These are phyloP conservation scores for Fusarium setosum DNA, from an alignment of 2,329 filamentous ascomycete genomes.

Conservation along the genomic window DNA sequence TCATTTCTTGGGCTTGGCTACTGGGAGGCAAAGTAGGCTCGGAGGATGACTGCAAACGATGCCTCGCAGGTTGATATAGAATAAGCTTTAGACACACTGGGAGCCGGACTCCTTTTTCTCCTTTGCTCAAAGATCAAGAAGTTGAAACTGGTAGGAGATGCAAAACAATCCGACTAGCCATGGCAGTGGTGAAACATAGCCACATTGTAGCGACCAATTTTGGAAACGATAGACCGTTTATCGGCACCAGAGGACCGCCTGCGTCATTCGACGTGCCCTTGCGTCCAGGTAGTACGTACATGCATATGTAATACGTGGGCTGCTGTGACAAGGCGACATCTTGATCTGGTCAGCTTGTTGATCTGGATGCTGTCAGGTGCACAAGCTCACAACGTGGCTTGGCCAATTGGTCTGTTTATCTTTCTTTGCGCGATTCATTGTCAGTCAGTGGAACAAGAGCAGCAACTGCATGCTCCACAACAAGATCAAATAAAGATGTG, in stretches of 20 bases:
- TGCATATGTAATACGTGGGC: slow-evolving; percentile 9
- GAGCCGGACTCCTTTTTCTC: no score
- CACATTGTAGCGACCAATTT: slow-evolving; percentile 17
- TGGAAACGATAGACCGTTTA: slow-evolving; percentile 9
- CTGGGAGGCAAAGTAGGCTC: background rate
- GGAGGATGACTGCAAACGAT: background rate
- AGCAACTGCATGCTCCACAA: background rate
- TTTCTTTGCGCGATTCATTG: background rate
- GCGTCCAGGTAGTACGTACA: slow-evolving; percentile 20
- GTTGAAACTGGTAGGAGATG: slow-evolving; percentile 3
- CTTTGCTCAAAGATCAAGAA: no score
- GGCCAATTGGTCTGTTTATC: background rate
- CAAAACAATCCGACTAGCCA: slow-evolving; percentile 9
- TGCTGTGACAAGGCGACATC: slow-evolving; percentile 18
- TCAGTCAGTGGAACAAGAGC: background rate
- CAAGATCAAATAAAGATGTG: slow-evolving; percentile 3
- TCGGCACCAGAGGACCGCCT: slow-evolving; percentile 4
- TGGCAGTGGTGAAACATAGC: slow-evolving; percentile 29
- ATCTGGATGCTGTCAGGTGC: background rate
- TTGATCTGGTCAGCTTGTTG: slow-evolving; percentile 19
- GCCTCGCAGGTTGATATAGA: no score
- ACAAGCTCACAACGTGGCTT: slow-evolving; percentile 17
- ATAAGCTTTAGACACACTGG: no score
- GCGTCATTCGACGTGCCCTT: slow-evolving; percentile 21
- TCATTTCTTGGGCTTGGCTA: background rate